phyloP scores from a whole-genome alignment of 2,329 filamentous ascomycete genomes.

The Ophiocordyceps unilateralis region DNA sequence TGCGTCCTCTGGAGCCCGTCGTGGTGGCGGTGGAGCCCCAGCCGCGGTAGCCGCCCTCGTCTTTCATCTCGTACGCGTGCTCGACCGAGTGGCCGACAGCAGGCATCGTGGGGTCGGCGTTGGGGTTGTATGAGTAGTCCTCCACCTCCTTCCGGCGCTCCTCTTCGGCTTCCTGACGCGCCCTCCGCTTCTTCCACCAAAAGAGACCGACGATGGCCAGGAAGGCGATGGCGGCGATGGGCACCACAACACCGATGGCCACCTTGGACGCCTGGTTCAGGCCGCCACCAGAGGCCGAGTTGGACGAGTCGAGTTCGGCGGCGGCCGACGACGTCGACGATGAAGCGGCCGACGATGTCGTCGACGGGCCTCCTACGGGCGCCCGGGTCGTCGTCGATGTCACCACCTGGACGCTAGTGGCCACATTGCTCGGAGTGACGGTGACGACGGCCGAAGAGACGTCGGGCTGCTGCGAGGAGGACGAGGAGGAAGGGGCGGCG shows the following conservation, averaged over 20 bases:
- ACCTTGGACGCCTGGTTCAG: constrained; percentile 53
- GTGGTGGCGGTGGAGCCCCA: constrained; percentile 68
- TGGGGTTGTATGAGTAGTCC: constrained; percentile 96
- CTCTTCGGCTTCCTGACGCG: constrained; percentile 70
- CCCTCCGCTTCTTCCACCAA: constrained; percentile 79
- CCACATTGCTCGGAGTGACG: constrained; percentile 7
- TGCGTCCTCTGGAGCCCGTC: constrained; percentile 50
- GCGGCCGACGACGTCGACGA: constrained; percentile 10
- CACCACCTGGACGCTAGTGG: constrained; percentile 9
- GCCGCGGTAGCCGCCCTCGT: constrained; percentile 70
- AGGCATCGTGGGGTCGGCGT: constrained; percentile 68
- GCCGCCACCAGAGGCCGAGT: constrained; percentile 17
- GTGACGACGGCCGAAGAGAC: constrained; percentile 8
- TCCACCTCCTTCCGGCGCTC: constrained; percentile 89
- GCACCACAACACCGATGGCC: constrained; percentile 84
- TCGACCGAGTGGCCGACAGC: constrained; percentile 34
- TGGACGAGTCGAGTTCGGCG: not conserved
- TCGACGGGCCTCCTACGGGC: constrained; percentile 2
- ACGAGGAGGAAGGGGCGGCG: not conserved
- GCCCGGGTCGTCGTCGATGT: constrained; percentile 9
- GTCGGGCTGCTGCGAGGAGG: not conserved
- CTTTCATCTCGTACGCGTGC: constrained; percentile 55
- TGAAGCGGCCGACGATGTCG: constrained; percentile 9
- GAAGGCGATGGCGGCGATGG: constrained; percentile 72
- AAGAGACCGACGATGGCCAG: constrained; percentile 62